A percentile compares a stretch with the other conserved stretches of the same genome.
phyloP scores from a whole-genome alignment of 352 stramenopile genomes.

The Pythium volutum region DNA sequence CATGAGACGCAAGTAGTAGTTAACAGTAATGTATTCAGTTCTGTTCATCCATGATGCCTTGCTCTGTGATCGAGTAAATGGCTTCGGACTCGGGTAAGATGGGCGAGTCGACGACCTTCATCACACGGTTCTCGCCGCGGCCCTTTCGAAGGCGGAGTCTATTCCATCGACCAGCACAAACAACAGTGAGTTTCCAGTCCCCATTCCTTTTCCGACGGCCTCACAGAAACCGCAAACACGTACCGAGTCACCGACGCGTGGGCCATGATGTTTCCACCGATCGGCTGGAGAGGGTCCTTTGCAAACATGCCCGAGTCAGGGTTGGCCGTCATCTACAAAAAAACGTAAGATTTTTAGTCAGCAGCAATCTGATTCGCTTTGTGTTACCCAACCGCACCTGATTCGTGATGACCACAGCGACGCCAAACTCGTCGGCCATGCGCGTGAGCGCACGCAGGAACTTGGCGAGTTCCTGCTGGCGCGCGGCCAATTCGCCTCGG shows the following conservation, averaged over 20 bases:
- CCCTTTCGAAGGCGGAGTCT: slow-evolving; percentile 94
- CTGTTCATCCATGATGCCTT: slow-evolving; percentile 92
- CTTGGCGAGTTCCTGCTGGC: slow-evolving; percentile 88
- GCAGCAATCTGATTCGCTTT: neutral
- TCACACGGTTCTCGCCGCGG: slow-evolving; percentile 97
- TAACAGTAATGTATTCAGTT: slow-evolving; percentile 38
- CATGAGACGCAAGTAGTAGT: neutral
- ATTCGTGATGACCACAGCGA: slow-evolving; percentile 92
- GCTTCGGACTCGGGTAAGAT: slow-evolving; percentile 97
- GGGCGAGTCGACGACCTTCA: slow-evolving; percentile 96
- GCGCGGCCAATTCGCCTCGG: slow-evolving; percentile 95
- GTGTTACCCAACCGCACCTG: slow-evolving; percentile 38
- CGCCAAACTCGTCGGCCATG: slow-evolving; percentile 99
- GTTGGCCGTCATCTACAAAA: slow-evolving; percentile 82
- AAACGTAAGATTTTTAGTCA: neutral
- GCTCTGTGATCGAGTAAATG: slow-evolving; percentile 96
- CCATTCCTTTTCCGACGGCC: neutral
- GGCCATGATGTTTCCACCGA: slow-evolving; percentile 90
- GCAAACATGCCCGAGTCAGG: slow-evolving; percentile 90
- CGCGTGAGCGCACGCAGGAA: slow-evolving; percentile 97
- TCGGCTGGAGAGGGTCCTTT: slow-evolving; percentile 88
- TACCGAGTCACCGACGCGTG: slow-evolving; percentile 82
- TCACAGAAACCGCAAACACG: slow-evolving; percentile 1
- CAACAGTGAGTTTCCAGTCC: neutral
- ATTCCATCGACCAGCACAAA: slow-evolving; percentile 8